Conservation (phyloP, 129 eudicot genomes). For the Calendula officinalis region DNA sequence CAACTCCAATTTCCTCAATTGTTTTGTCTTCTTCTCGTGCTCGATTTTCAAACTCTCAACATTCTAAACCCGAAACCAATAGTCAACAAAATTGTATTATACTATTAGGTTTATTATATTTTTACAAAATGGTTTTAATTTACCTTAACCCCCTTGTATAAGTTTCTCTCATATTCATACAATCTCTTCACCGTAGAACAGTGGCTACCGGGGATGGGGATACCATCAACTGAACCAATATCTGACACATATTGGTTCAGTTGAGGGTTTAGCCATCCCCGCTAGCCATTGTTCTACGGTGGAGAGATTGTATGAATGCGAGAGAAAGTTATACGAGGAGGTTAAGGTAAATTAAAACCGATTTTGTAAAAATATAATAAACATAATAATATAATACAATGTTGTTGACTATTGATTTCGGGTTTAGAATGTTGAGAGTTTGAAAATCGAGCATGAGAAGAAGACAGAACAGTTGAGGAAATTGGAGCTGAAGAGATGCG, state of each 20-base stretch:
- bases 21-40: slow-evolving; percentile 66
- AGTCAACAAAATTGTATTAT: slow-evolving; percentile 2
- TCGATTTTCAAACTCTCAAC: slow-evolving; percentile 71
- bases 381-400: not conserved
- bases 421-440: slow-evolving; percentile 64
- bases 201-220: slow-evolving; percentile 44
- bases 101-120: not conserved
- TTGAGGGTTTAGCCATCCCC: slow-evolving; percentile 25
- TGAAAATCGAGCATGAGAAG: slow-evolving; percentile 81
- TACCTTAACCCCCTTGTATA: slow-evolving; percentile 91
- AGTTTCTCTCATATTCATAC: slow-evolving; percentile 90
- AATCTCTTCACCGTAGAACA: slow-evolving; percentile 86
- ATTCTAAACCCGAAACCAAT: slow-evolving; percentile 42
- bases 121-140: not conserved
- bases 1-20: slow-evolving; percentile 73
- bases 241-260: slow-evolving; percentile 29
- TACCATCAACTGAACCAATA: slow-evolving; percentile 26
- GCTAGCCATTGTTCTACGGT: slow-evolving; percentile 79
- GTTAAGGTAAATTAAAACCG: slow-evolving; percentile 63
- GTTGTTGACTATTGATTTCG: slow-evolving; percentile 8
- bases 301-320: slow-evolving; percentile 90
- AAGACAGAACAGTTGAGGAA: slow-evolving; percentile 60
- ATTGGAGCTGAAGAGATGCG: slow-evolving; percentile 79
- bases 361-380: not conserved
- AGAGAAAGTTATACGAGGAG: slow-evolving; percentile 78